These are phyloP conservation scores for Lasiodiplodia gonubiensis DNA, from an alignment of 2,329 filamentous ascomycete genomes.

Conservation along the genomic window DNA sequence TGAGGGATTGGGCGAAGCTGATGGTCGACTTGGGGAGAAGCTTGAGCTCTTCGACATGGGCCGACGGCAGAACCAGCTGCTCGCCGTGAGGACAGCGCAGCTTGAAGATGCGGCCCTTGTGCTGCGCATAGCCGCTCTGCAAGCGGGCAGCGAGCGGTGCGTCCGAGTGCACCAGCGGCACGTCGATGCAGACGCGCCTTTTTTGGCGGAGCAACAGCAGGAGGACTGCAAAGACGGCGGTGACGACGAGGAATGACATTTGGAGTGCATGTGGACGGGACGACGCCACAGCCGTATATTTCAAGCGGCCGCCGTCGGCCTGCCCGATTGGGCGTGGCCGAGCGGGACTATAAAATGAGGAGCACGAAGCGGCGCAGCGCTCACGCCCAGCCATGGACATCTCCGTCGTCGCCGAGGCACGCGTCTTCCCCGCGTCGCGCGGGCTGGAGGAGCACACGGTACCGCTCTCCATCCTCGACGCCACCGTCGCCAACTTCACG, in stretches of 20 bases:
- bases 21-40: background rate
- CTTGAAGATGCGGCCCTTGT: constrained; percentile 1
- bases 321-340: background rate
- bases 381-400: background rate
- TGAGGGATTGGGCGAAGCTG: background rate
- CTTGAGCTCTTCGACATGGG: background rate
- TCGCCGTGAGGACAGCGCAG: background rate
- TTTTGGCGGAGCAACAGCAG: background rate
- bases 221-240: background rate
- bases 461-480: constrained; percentile 35
- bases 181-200: background rate
- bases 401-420: background rate
- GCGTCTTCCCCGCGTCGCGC: constrained; percentile 1
- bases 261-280: background rate
- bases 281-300: background rate
- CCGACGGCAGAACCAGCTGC: background rate
- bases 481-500: constrained; percentile 17
- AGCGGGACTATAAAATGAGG: too few species aligned
- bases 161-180: constrained; percentile 3
- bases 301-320: background rate
- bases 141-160: background rate
- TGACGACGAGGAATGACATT: background rate
- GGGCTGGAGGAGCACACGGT: background rate
- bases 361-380: too few species aligned
- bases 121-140: background rate